Evolutionary conservation across 208 protist genomes (phyloP), one percentile per base, ranked within the genome.

Genomic region (Phytomonas sp.): DNA sequence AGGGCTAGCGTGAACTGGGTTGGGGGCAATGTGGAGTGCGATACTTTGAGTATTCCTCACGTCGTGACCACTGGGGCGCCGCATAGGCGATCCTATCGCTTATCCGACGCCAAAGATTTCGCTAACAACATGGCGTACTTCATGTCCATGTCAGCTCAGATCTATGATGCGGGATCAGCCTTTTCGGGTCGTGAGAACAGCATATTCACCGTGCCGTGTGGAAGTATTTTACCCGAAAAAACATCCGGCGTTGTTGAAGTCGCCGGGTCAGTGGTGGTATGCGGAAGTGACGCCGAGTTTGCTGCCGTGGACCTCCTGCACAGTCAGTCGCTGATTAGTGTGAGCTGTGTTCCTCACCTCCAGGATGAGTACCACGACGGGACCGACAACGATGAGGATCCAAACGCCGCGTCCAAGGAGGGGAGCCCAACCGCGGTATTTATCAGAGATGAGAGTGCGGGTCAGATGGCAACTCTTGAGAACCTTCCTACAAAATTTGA

Each of bases 1-100:
- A 52, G 78, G 56, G 91, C 91, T 52, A 91, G 79, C 66, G 79
- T 89, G 8, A 75, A 65, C 16, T 11, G 34, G 34, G 5, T 37
- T 3, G 4, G 5, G 34, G 3, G 5, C 34, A 37, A 37, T 37
- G 5, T 8, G 34, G 34, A 37, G 3, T 37, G 34, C 8, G 34
- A 37, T 37, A 37, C 34, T 8, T 3, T 37, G 3, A 11, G 5
- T 37, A 37, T 37, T 8, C 34, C 34, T 8, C 8, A 37, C 34
- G 34, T 11, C 34, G 34, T 3, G 34, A 37, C 34, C 3, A 37
- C 34, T 37, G 34, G 34, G 5, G 34, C 34, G 34, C 34, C 3
- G 34, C 34, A 37, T 8, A 37, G 34, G 34, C 3, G 8, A 37
- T 37, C 34, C 3, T 8, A 3, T 37, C 34, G 34, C 8, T 37